Percentiles rank a stretch among this genome's conserved stretches.
phyloP scores from a whole-genome alignment of 2,329 filamentous ascomycete genomes.

The Mollisia scopiformis region DNA sequence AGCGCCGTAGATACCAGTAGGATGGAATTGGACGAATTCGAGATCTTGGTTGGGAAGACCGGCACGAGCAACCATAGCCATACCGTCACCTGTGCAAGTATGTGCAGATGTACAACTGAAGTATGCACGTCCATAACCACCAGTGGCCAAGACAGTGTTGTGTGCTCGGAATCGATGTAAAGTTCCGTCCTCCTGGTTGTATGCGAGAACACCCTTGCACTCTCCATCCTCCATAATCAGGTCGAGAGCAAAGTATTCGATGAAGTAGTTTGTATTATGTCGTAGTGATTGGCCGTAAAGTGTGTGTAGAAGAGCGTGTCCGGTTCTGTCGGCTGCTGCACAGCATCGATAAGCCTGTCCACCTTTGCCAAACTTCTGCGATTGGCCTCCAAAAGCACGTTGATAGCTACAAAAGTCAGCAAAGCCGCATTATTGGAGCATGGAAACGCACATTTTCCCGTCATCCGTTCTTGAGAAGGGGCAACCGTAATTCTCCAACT shows the following conservation, averaged over 20 bases:
- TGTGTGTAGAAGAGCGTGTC: constrained; percentile 96
- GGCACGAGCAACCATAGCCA: constrained; percentile 98
- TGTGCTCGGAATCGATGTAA: constrained; percentile 96
- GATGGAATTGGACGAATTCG: constrained; percentile 99
- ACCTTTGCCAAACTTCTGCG: constrained; percentile 92
- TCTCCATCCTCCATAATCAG: constrained; percentile 97
- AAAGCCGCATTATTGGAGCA: neutral
- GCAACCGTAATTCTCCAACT: constrained; percentile 96
- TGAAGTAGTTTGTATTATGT: constrained; percentile 99
- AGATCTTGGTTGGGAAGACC: constrained; percentile 98
- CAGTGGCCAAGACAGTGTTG: constrained; percentile 95
- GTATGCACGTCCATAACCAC: constrained; percentile 97
- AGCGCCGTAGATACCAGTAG: constrained; percentile 97
- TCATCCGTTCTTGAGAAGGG: constrained; percentile 96
- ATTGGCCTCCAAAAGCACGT: constrained; percentile 97
- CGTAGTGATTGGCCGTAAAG: constrained; percentile 96
- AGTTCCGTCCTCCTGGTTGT: constrained; percentile 98
- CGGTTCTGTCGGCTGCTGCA: constrained; percentile 94
- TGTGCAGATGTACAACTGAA: constrained; percentile 98
- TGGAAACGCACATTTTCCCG: constrained; percentile 75
- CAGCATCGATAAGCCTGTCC: constrained; percentile 93
- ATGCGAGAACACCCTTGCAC: constrained; percentile 94
- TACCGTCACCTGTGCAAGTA: constrained; percentile 98
- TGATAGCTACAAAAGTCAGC: constrained; percentile 69
- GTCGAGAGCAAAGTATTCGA: constrained; percentile 97